Percentiles rank a stretch among this genome's conserved stretches.
Conservation (phyloP, 176 grass and related monocot species). For the Secale cereale region DNA sequence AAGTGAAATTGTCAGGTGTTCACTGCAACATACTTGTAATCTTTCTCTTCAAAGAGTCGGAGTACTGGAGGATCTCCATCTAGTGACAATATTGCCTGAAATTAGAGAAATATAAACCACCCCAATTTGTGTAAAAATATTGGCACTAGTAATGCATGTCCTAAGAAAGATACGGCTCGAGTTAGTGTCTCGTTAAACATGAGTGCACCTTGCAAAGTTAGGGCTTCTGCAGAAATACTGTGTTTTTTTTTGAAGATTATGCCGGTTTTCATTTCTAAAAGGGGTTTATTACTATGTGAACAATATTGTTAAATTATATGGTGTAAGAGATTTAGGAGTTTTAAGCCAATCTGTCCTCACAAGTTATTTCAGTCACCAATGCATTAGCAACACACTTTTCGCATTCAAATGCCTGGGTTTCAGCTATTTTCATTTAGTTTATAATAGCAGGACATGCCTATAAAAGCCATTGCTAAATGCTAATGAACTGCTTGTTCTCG, state of each 20-base stretch:
- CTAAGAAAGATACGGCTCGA: neutral
- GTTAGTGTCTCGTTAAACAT: neutral
- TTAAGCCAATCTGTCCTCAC: neutral
- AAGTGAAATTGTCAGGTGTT: slow-evolving; percentile 9
- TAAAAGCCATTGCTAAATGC: neutral
- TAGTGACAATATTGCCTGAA: slow-evolving; percentile 83
- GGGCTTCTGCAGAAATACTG: neutral
- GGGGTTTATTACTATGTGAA: neutral
- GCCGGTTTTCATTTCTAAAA: neutral
- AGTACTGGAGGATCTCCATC: slow-evolving; percentile 91
- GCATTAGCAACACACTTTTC: neutral
- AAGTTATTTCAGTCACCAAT: neutral
- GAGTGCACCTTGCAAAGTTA: neutral
- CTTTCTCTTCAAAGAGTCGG: slow-evolving; percentile 63
- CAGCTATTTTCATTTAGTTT: neutral
- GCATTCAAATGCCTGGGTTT: neutral
- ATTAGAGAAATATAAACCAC: slow-evolving; percentile 30
- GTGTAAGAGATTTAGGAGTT: neutral
- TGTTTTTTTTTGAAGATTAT: neutral
- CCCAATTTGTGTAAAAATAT: slow-evolving; percentile 3
- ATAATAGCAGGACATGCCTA: neutral
- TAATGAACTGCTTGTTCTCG: neutral
- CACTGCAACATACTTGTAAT: slow-evolving; percentile 77
- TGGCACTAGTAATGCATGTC: neutral
- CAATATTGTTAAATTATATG: neutral